Percentiles rank a stretch among this genome's conserved stretches.
phyloP scores from a whole-genome alignment of 2,329 filamentous ascomycete species.

The Monosporascus sp. region DNA sequence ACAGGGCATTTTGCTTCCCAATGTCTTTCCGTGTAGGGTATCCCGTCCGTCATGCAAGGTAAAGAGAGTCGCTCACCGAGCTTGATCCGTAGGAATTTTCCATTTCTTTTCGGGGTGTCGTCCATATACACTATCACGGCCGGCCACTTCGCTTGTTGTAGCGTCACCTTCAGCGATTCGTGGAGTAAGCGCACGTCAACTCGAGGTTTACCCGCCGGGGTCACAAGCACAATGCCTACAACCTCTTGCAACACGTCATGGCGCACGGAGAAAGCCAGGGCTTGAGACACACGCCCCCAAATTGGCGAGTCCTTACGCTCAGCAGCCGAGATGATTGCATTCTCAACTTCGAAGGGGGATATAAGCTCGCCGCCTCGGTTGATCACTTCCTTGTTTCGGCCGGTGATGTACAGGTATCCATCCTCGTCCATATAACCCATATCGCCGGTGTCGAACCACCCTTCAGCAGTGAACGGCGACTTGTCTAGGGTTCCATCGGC shows the following conservation, averaged over 20 bases:
- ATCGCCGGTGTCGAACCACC: constrained; percentile 53
- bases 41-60: constrained; percentile 39
- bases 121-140: constrained; percentile 50
- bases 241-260: constrained; percentile 53
- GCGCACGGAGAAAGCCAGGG: constrained; percentile 47
- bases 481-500: constrained; percentile 38
- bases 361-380: constrained; percentile 56
- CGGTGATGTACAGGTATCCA: constrained; percentile 50
- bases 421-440: constrained; percentile 47
- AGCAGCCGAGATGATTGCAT: constrained; percentile 46
- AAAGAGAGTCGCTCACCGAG: constrained; percentile 44
- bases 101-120: constrained; percentile 49
- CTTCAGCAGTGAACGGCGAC: constrained; percentile 40
- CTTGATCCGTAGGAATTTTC: constrained; percentile 52
- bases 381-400: constrained; percentile 52
- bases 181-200: constrained; percentile 46
- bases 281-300: constrained; percentile 41
- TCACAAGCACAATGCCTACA: constrained; percentile 48
- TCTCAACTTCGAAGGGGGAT: constrained; percentile 55
- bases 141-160: constrained; percentile 51
- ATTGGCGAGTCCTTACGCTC: constrained; percentile 37
- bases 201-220: constrained; percentile 35
- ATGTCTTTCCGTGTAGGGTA: constrained; percentile 39
- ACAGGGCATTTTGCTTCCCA: constrained; percentile 46
- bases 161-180: constrained; percentile 37